Evolutionary conservation across 345 rosid species (phyloP).

Genomic region (rapeseed (Brassica napus)): DNA sequence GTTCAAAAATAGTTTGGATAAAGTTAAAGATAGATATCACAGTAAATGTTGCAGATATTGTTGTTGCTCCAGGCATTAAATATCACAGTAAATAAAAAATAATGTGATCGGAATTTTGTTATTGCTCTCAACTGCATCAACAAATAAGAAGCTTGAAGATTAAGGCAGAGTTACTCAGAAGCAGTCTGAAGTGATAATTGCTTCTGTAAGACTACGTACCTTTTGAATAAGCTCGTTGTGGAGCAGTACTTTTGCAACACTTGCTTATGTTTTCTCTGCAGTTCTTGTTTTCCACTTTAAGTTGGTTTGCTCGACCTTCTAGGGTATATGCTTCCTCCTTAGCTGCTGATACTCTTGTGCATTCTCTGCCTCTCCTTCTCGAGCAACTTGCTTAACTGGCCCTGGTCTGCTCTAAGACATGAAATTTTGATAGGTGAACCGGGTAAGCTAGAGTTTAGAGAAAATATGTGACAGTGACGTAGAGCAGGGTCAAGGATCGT

Average conservation of each 20-base stretch:
- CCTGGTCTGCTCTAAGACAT: conserved; percentile 91
- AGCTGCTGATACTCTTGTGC: conserved; percentile 91
- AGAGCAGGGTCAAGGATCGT: conserved; percentile 19
- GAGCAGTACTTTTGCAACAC: conserved; percentile 73
- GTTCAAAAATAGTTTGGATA: neutral
- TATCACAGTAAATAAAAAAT: neutral
- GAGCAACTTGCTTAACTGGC: conserved; percentile 83
- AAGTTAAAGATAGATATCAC: neutral
- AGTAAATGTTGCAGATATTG: neutral
- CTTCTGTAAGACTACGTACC: conserved; percentile 44
- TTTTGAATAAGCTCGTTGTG: conserved; percentile 80
- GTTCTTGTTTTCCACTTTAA: conserved; percentile 77
- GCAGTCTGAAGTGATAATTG: neutral
- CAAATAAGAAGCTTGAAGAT: too few relatives aligned
- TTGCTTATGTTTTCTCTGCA: conserved; percentile 79
- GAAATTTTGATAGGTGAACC: conserved; percentile 62
- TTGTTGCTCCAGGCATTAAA: neutral
- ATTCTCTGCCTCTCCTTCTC: conserved; percentile 96
- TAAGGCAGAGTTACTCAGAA: too few relatives aligned
- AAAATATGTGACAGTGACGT: conserved; percentile 12
- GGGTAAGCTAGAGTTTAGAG: conserved; percentile 39
- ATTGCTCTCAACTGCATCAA: too few relatives aligned
- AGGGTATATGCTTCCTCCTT: conserved; percentile 97
- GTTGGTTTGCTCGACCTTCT: conserved; percentile 86
- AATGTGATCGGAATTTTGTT: neutral